Conservation (phyloP, 768 basidiomycete genomes). For the Phylloporus scabripes region DNA sequence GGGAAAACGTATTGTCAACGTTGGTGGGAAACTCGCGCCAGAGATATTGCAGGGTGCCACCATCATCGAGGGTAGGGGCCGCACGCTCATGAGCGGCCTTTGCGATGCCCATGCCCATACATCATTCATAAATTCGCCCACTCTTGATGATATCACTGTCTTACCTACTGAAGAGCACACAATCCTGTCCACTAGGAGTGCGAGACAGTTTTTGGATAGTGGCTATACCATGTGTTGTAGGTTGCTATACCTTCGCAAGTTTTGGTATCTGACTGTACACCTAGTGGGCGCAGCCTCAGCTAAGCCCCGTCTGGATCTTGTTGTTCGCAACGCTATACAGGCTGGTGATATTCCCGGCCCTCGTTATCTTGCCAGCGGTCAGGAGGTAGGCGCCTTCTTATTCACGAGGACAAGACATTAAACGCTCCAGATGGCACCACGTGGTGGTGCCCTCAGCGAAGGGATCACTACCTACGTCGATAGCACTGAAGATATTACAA, state of each 20-base stretch:
- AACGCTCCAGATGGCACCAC: slow-evolving; percentile 26
- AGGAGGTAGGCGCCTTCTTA: slow-evolving; percentile 23
- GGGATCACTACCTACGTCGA: slow-evolving; percentile 32
- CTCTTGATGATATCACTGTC: slow-evolving; percentile 27
- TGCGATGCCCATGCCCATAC: slow-evolving; percentile 34
- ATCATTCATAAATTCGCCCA: slow-evolving; percentile 28
- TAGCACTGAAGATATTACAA: slow-evolving; percentile 26
- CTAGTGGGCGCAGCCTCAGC: slow-evolving; percentile 34
- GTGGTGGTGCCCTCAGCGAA: slow-evolving; percentile 26
- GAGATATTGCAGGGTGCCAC: slow-evolving; percentile 18
- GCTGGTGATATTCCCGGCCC: slow-evolving; percentile 32
- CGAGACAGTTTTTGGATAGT: slow-evolving; percentile 31
- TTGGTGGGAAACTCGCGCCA: slow-evolving; percentile 20
- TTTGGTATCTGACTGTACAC: background rate
- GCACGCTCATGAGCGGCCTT: slow-evolving; percentile 34
- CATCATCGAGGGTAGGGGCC: slow-evolving; percentile 29
- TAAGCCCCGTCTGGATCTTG: slow-evolving; percentile 29
- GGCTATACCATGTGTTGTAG: slow-evolving; percentile 36
- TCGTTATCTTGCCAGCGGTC: slow-evolving; percentile 32
- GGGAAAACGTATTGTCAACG: slow-evolving; percentile 27
- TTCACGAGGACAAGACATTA: background rate
- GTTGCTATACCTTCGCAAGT: background rate
- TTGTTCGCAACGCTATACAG: slow-evolving; percentile 32
- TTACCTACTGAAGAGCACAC: slow-evolving; percentile 32
- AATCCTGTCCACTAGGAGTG: slow-evolving; percentile 26